Evolutionary conservation across 306 rosid species (phyloP).

Genomic region (Dryas alaskensis): DNA sequence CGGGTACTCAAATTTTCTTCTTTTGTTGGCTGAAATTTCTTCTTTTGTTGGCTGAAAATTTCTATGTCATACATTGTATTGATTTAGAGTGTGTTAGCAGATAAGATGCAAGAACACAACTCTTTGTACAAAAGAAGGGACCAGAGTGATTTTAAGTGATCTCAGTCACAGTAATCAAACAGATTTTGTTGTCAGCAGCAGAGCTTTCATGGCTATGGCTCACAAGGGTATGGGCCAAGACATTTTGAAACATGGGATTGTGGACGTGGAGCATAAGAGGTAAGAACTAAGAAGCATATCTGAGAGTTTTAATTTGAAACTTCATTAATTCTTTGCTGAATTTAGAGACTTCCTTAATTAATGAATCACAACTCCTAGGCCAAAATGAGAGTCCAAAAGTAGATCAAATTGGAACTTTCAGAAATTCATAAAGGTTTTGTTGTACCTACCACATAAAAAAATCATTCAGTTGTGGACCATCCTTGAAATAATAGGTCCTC

Average conservation of each 20-base stretch:
- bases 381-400: neutral
- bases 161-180: slow-evolving; percentile 50
- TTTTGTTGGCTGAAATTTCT: neutral
- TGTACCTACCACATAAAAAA: slow-evolving; percentile 10
- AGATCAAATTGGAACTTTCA: neutral
- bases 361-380: neutral
- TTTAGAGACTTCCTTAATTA: neutral
- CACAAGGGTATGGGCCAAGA: slow-evolving; percentile 39
- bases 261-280: slow-evolving; percentile 82
- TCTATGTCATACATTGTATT: neutral
- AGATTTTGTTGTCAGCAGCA: slow-evolving; percentile 72
- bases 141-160: slow-evolving; percentile 63
- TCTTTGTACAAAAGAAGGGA: slow-evolving; percentile 52
- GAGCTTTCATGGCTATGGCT: slow-evolving; percentile 74
- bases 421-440: slow-evolving; percentile 19
- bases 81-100: slow-evolving; percentile 37
- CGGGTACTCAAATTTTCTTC: slow-evolving; percentile 40
- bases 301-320: neutral
- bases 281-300: slow-evolving; percentile 18
- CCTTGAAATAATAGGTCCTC: slow-evolving; percentile 18
- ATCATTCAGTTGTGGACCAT: slow-evolving; percentile 20
- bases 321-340: neutral
- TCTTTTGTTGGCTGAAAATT: neutral
- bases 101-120: slow-evolving; percentile 68
- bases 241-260: slow-evolving; percentile 56